These are phyloP conservation scores for Apiospora kogelbergensis DNA, from an alignment of 2,329 filamentous ascomycete species.

Conservation along the genomic window DNA sequence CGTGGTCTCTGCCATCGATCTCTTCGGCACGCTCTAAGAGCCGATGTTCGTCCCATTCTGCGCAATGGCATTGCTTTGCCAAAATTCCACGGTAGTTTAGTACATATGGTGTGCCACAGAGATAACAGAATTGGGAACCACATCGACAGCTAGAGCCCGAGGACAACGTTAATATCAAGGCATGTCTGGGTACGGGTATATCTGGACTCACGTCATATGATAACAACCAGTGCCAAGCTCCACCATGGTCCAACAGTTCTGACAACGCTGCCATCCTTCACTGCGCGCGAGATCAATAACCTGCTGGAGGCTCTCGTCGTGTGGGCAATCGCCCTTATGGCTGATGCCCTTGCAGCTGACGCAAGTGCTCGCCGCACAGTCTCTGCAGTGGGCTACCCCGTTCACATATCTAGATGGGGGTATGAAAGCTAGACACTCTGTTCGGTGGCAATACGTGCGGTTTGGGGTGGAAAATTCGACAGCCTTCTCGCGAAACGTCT, in stretches of 20 bases:
- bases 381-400: constrained; percentile 39
- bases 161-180: not conserved
- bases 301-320: constrained; percentile 39
- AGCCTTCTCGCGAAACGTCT: constrained; percentile 42
- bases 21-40: constrained; percentile 33
- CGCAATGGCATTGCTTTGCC: constrained; percentile 35
- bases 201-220: constrained; percentile 53
- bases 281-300: constrained; percentile 39
- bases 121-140: constrained; percentile 48
- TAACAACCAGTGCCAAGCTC: constrained; percentile 52
- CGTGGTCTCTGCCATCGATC: constrained; percentile 29
- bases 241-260: constrained; percentile 44
- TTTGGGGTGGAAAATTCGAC: constrained; percentile 48
- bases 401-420: constrained; percentile 27
- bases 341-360: constrained; percentile 45
- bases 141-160: constrained; percentile 43
- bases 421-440: constrained; percentile 48
- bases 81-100: too few relatives aligned
- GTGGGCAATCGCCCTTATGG: constrained; percentile 49
- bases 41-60: constrained; percentile 37
- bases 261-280: constrained; percentile 53
- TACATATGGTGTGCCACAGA: constrained; percentile 41
- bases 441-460: constrained; percentile 49
- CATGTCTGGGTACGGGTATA: not conserved
- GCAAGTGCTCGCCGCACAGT: constrained; percentile 48